These are phyloP conservation scores for Mallotus repandus DNA, from an alignment of 441 rosid species.

Conservation along the genomic window DNA sequence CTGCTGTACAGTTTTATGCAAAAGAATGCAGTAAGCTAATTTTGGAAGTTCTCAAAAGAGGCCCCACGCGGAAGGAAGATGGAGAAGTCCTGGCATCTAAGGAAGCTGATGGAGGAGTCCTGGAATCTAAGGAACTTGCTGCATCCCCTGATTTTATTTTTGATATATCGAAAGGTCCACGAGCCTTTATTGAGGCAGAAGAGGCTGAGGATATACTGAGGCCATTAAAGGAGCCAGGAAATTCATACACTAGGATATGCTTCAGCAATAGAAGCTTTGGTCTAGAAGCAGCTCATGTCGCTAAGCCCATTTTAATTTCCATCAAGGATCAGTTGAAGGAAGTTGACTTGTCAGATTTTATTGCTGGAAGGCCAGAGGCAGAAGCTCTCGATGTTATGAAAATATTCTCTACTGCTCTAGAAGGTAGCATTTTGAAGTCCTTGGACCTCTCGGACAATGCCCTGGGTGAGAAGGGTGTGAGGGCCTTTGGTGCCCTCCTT, in stretches of 20 bases:
- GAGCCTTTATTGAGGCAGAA: constrained; percentile 74
- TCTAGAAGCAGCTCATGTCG: constrained; percentile 71
- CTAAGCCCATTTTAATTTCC: constrained; percentile 71
- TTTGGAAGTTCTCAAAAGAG: constrained; percentile 77
- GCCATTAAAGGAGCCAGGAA: constrained; percentile 72
- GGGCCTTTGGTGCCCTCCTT: constrained; percentile 77
- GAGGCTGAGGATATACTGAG: constrained; percentile 79
- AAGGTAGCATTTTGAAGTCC: constrained; percentile 62
- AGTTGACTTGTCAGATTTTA: constrained; percentile 83
- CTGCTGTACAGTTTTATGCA: constrained; percentile 93
- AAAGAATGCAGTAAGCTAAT: constrained; percentile 83
- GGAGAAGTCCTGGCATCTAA: constrained; percentile 33
- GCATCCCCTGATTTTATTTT: constrained; percentile 45
- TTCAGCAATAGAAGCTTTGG: constrained; percentile 95
- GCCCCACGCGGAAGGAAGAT: constrained; percentile 40
- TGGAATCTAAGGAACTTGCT: constrained; percentile 32
- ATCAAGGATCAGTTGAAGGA: constrained; percentile 72
- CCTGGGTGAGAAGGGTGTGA: constrained; percentile 92
- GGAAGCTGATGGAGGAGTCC: constrained; percentile 31
- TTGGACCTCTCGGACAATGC: constrained; percentile 93
- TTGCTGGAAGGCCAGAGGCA: constrained; percentile 87
- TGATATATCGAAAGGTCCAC: constrained; percentile 70
- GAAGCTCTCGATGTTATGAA: constrained; percentile 93
- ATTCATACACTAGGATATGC: constrained; percentile 69
- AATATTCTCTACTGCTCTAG: constrained; percentile 66